phyloP scores from a whole-genome alignment of 2,329 filamentous ascomycete species.

The Metarhizium album region DNA sequence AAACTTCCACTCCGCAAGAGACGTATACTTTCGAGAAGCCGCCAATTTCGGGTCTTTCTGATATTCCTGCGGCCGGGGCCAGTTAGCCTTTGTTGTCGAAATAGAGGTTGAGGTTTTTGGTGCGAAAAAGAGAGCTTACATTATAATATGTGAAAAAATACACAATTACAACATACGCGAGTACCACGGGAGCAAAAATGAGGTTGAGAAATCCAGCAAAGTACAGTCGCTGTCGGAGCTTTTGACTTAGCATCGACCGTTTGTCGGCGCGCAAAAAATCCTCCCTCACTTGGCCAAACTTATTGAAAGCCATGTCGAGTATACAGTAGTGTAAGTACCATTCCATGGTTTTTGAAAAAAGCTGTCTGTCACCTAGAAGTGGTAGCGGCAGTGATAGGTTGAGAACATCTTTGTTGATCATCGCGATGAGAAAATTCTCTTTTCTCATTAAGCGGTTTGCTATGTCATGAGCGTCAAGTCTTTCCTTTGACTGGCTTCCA shows the following conservation, averaged over 20 bases:
- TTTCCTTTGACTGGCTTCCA: slow-evolving; percentile 81
- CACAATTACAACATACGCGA: slow-evolving; percentile 75
- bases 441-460: slow-evolving; percentile 93
- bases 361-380: slow-evolving; percentile 64
- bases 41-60: slow-evolving; percentile 86
- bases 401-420: slow-evolving; percentile 94
- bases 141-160: slow-evolving; percentile 96
- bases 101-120: background rate
- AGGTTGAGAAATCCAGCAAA: slow-evolving; percentile 82
- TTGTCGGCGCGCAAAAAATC: slow-evolving; percentile 78
- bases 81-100: background rate
- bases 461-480: slow-evolving; percentile 93
- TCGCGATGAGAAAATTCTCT: slow-evolving; percentile 91
- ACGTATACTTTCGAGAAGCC: slow-evolving; percentile 76
- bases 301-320: slow-evolving; percentile 88
- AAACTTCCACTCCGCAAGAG: slow-evolving; percentile 94
- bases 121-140: slow-evolving; percentile 32
- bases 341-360: slow-evolving; percentile 82
- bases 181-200: slow-evolving; percentile 73
- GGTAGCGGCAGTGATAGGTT: slow-evolving; percentile 80
- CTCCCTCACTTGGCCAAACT: slow-evolving; percentile 74
- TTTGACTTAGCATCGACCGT: slow-evolving; percentile 66
- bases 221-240: slow-evolving; percentile 64
- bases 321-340: slow-evolving; percentile 89
- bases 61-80: slow-evolving; percentile 54